These are phyloP conservation scores for Mycena crocata DNA, from an alignment of 768 basidiomycete species.

Conservation along the genomic window DNA sequence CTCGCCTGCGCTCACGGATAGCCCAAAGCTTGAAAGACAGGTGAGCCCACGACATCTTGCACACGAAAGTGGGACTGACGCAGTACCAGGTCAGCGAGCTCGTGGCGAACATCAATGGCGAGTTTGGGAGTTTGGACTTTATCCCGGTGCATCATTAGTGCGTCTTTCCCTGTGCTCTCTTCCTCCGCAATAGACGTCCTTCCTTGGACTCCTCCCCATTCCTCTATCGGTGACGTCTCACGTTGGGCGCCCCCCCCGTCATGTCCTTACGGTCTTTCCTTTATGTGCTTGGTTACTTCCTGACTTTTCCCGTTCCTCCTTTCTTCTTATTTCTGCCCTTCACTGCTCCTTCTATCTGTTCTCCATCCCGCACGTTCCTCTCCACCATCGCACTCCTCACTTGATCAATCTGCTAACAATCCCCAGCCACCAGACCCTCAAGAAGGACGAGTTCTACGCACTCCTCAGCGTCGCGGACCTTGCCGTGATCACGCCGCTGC, in stretches of 20 bases:
- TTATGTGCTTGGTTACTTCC: too few species aligned
- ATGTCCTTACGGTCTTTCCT: neutral
- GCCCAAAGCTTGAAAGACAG: constrained; percentile 95
- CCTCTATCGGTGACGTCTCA: neutral
- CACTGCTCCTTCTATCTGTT: neutral
- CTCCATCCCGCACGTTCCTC: neutral
- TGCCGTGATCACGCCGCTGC: constrained; percentile 92
- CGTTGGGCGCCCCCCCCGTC: too few species aligned
- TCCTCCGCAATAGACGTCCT: neutral
- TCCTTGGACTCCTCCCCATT: neutral
- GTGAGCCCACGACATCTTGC: too few species aligned
- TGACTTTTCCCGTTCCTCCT: neutral
- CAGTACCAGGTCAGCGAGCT: constrained; percentile 92
- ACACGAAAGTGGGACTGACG: too few species aligned
- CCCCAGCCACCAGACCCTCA: constrained; percentile 92
- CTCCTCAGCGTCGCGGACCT: constrained; percentile 93
- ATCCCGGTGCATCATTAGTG: constrained; percentile 98
- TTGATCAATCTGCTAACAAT: neutral
- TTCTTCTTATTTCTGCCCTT: neutral
- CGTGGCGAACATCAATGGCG: constrained; percentile 95
- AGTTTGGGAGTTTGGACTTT: constrained; percentile 94
- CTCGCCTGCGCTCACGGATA: constrained; percentile 91
- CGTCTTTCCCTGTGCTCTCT: constrained; percentile 41
- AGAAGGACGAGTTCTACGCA: constrained; percentile 98
- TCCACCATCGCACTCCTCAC: neutral